These are phyloP conservation scores for Scenedesmus sp. DNA, from an alignment of 163 green algal species.

Conservation along the genomic window DNA sequence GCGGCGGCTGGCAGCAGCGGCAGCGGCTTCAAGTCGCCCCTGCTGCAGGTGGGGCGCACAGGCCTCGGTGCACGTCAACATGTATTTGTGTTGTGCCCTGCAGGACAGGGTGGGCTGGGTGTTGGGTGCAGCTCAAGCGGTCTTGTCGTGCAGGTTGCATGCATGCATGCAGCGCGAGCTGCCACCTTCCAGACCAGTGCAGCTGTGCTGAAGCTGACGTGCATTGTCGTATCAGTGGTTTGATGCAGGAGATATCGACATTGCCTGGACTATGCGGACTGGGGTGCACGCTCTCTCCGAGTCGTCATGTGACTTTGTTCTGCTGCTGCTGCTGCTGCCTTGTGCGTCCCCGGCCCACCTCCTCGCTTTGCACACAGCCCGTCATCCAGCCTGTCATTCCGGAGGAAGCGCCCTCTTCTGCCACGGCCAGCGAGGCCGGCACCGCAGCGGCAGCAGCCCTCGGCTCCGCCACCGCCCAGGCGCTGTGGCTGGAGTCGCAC, in stretches of 20 bases:
- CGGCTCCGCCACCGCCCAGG: neutral
- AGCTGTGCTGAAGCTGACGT: no score
- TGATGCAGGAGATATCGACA: no score
- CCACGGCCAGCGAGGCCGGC: neutral
- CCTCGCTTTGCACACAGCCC: neutral
- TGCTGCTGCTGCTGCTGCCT: neutral
- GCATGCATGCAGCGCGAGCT: no score
- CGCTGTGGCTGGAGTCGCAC: conserved; percentile 40
- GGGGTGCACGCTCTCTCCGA: no score
- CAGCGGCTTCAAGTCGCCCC: conserved; percentile 3
- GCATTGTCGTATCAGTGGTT: no score
- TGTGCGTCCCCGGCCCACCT: neutral
- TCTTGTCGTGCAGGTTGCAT: no score
- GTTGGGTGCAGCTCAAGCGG: no score
- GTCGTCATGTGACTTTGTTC: neutral
- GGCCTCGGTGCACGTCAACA: no score
- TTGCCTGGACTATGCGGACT: no score
- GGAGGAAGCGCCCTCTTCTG: neutral
- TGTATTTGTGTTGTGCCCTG: no score
- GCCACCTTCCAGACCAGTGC: no score
- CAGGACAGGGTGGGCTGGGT: no score
- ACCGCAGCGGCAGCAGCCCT: conserved; percentile 19
- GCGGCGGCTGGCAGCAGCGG: neutral
- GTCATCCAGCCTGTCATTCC: conserved; percentile 22
- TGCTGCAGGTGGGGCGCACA: conserved; percentile 18